phyloP scores from a whole-genome alignment of 176 grass and related monocot genomes.

The Echinochloa phyllopogon region DNA sequence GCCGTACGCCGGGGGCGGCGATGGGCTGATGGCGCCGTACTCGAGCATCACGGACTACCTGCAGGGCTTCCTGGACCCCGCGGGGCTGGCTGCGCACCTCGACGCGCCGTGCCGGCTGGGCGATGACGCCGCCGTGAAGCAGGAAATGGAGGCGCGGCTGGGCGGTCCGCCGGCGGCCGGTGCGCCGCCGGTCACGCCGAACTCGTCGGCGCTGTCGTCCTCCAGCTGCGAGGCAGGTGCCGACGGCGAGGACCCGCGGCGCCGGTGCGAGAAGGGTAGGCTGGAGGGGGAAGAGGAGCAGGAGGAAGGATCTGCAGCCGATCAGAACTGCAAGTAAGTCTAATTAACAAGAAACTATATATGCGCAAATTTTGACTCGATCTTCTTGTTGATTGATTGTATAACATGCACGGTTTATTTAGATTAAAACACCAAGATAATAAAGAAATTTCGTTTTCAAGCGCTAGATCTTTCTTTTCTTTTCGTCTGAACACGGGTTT shows the following conservation, averaged over 20 bases:
- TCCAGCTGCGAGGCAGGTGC: constrained; percentile 35
- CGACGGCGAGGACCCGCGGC: not conserved
- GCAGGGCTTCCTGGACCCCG: constrained; percentile 33
- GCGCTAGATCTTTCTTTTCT: not conserved
- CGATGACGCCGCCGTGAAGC: constrained; percentile 21
- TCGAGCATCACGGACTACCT: constrained; percentile 48
- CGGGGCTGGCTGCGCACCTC: constrained; percentile 1
- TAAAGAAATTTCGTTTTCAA: not conserved
- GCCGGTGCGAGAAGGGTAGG: constrained; percentile 31
- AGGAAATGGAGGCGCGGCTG: not conserved
- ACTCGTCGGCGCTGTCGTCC: constrained; percentile 49
- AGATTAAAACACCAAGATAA: not conserved
- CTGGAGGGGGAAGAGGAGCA: constrained; percentile 20
- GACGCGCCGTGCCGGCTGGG: not conserved
- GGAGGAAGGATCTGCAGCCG: constrained; percentile 21
- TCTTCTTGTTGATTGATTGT: not conserved
- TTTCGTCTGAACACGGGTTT: not conserved
- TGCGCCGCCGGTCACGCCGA: constrained; percentile 25
- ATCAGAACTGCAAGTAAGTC: constrained; percentile 39
- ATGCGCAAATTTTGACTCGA: not conserved
- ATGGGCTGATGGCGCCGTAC: not conserved
- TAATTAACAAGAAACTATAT: not conserved
- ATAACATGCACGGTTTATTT: not conserved
- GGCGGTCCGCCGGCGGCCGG: not conserved
- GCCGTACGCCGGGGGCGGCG: not conserved